These are phyloP conservation scores for Prinsepia uniflora DNA, from an alignment of 306 rosid genomes.

Conservation along the genomic window DNA sequence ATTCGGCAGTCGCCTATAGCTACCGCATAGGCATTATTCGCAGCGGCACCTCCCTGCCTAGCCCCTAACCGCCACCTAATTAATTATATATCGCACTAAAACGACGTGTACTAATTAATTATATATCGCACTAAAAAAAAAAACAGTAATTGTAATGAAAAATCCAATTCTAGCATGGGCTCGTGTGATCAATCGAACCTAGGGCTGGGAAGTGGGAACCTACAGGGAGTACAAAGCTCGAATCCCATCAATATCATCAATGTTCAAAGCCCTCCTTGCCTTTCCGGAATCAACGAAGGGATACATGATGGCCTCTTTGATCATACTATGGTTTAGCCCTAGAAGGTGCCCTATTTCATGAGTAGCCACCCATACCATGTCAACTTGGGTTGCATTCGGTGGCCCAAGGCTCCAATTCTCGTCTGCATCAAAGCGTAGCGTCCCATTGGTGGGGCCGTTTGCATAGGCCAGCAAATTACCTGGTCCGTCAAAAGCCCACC, in stretches of 20 bases:
- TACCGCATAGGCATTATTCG: no score
- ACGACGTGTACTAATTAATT: no score
- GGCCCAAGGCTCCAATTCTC: constrained; percentile 12
- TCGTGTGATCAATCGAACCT: no score
- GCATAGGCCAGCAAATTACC: not conserved
- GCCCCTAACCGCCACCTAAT: no score
- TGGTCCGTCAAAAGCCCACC: not conserved
- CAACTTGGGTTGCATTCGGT: not conserved
- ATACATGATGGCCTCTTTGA: constrained; percentile 7
- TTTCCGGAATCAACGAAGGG: not conserved
- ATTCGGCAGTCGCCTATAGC: no score
- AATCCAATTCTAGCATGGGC: no score
- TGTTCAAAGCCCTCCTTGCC: constrained; percentile 1
- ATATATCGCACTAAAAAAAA: no score
- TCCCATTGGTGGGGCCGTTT: constrained; percentile 8
- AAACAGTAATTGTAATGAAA: no score
- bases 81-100: no score
- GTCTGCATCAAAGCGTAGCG: constrained; percentile 8
- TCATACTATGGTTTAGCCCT: constrained; percentile 24
- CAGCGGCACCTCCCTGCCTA: no score
- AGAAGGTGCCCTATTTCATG: constrained; percentile 34
- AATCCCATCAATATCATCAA: not conserved
- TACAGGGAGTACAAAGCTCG: not conserved
- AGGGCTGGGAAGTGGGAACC: not conserved
- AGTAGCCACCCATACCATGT: constrained; percentile 9